phyloP scores from a whole-genome alignment of 192 early-diverging fungal genomes.

The Haplosporangium gracile region DNA sequence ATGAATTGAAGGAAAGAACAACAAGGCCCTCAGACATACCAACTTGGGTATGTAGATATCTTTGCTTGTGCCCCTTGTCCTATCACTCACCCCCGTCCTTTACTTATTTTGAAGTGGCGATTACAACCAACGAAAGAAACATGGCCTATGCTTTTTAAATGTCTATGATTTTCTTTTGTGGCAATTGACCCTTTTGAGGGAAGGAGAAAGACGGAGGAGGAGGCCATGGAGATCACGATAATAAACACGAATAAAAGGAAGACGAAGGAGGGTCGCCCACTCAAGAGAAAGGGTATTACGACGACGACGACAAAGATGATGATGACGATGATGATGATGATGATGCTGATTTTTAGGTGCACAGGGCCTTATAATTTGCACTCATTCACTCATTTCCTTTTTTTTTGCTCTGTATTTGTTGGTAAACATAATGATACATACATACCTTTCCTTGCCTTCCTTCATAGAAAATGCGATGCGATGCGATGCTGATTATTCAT shows the following conservation, averaged over 20 bases:
- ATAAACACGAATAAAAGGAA: neutral
- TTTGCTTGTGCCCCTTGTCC: neutral
- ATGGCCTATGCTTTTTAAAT: neutral
- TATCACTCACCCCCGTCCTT: neutral
- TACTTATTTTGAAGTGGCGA: neutral
- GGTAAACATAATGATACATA: neutral
- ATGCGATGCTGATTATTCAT: slow-evolving; percentile 5
- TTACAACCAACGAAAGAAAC: neutral
- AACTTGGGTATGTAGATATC: neutral
- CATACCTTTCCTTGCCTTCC: neutral
- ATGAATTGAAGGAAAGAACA: too few relatives aligned
- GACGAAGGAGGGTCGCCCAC: neutral
- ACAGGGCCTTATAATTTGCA: slow-evolving; percentile 1
- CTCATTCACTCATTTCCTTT: neutral
- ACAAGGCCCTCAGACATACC: neutral
- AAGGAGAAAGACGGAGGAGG: neutral
- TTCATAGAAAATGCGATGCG: neutral
- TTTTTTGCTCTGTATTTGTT: too few relatives aligned
- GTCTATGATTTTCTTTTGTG: neutral
- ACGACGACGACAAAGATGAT: neutral
- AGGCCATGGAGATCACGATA: neutral
- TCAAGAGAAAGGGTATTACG: neutral
- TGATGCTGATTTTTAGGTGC: neutral
- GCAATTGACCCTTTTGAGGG: neutral
- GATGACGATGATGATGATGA: neutral